Evolutionary conservation across 176 grass and related monocot species (phyloP), one percentile per base, ranked within the genome.

Genomic region (Ampelocalamus luodianensis): DNA sequence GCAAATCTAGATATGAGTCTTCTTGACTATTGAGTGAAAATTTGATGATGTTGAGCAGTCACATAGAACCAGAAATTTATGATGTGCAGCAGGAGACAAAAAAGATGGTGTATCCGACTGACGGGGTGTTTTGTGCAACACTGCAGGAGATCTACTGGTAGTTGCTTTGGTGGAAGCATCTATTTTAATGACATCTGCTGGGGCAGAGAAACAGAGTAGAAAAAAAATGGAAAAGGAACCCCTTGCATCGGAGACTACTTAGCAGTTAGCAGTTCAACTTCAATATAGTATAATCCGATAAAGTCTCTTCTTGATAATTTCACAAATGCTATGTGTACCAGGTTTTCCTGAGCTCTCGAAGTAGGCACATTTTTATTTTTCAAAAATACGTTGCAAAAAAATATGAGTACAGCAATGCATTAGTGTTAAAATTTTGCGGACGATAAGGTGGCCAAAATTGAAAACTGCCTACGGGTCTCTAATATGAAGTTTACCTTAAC

Each of bases 401-500:
- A 11, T 24, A 68, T 38, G 50, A 34, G 44, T 27, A 63, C 23
- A 71, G 44, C 24, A 84, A 67, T 65, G 1, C 4, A 8, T 56
- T 56, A 48, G 36, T 68, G 3, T 49, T 43, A 81, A 72, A 72
- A 63, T 18, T 72, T 45, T 62, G 40, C 70, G 24, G n/a, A 60
- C 13, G 26, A 75, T 53, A 50, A 4, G 27, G 54, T 65, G 43
- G 24, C 64, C 55, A 64, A 68, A 81, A 39, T 12, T 69, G 9
- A 60, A 73, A 65, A 81, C 4, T 75, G 26, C 45, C 8, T 11
- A 40, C 1, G 20, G 17, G 12, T 44, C 34, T 70, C 17, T 12
- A 69, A 80, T 71, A 91, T 77, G 38, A 86, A 60, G 3, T 77
- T 78, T 90, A 99, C 96, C 93, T 99, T 99, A 15, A 99, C 93